Percentiles rank a stretch among this genome's conserved stretches.
Evolutionary conservation across 208 protist species (phyloP).

Genomic region (Leptomonas seymouri): DNA sequence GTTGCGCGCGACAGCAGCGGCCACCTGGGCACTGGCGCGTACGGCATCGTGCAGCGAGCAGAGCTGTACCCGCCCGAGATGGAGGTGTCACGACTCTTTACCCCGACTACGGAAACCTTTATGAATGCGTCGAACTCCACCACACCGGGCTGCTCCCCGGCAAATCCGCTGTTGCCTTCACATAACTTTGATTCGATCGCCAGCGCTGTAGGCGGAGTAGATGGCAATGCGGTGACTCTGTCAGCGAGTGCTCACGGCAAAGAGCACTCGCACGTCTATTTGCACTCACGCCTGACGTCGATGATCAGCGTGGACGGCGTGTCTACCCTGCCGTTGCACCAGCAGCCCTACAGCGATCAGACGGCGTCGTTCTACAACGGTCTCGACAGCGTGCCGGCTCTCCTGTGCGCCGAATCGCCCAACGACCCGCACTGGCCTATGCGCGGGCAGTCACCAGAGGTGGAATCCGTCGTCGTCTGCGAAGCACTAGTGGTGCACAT

Average conservation of each 20-base stretch:
- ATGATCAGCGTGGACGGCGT: conserved; percentile 3
- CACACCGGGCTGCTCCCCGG: conserved; percentile 13
- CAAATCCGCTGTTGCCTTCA: background rate
- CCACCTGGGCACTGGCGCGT: conserved; percentile 56
- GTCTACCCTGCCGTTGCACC: conserved; percentile 35
- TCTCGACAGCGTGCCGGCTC: conserved; percentile 4
- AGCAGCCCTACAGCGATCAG: conserved; percentile 45
- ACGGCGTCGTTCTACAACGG: conserved; percentile 53
- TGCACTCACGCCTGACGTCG: background rate
- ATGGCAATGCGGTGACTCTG: background rate
- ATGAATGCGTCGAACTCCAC: conserved; percentile 8
- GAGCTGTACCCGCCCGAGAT: conserved; percentile 58
- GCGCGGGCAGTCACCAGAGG: conserved; percentile 15
- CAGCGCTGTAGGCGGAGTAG: background rate
- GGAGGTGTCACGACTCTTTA: conserved; percentile 26
- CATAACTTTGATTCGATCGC: conserved; percentile 19
- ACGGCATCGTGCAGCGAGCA: conserved; percentile 61
- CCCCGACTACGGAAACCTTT: conserved; percentile 11
- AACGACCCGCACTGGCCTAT: background rate
- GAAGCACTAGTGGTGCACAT: conserved; percentile 3
- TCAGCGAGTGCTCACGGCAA: background rate
- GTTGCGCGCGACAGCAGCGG: conserved; percentile 24
- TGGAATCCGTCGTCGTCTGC: conserved; percentile 5
- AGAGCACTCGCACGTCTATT: conserved; percentile 1
- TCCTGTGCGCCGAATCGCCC: conserved; percentile 8